phyloP scores from a whole-genome alignment of 805 yeast genomes.

The Barnettozyma botsteinii region DNA sequence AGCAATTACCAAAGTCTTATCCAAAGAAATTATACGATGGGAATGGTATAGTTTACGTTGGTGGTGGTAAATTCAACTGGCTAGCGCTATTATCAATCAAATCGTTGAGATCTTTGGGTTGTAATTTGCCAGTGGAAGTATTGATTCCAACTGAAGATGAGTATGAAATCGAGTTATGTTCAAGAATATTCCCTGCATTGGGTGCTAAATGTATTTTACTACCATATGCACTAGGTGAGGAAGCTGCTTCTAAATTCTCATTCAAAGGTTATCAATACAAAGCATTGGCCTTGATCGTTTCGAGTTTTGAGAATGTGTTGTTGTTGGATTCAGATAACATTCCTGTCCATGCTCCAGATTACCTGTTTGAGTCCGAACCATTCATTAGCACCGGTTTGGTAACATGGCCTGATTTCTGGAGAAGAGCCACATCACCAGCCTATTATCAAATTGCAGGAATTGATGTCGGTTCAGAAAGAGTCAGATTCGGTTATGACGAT shows the following conservation, averaged over 20 bases:
- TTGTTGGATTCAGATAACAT: slow-evolving; percentile 68
- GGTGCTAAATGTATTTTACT: slow-evolving; percentile 63
- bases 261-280: slow-evolving; percentile 63
- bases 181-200: slow-evolving; percentile 51
- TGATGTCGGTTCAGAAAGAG: slow-evolving; percentile 35
- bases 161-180: slow-evolving; percentile 64
- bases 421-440: slow-evolving; percentile 70
- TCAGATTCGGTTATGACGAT: slow-evolving; percentile 34
- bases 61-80: slow-evolving; percentile 57
- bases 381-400: slow-evolving; percentile 46
- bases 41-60: slow-evolving; percentile 58
- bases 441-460: slow-evolving; percentile 66
- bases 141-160: slow-evolving; percentile 60
- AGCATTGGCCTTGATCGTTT: slow-evolving; percentile 61
- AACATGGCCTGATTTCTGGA: slow-evolving; percentile 88
- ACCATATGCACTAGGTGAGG: slow-evolving; percentile 54
- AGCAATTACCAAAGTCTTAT: slow-evolving; percentile 41
- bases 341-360: slow-evolving; percentile 61
- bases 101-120: slow-evolving; percentile 43
- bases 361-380: slow-evolving; percentile 51
- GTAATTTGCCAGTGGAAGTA: slow-evolving; percentile 62
- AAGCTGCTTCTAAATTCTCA: slow-evolving; percentile 42
- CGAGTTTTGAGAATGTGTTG: slow-evolving; percentile 69
- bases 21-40: slow-evolving; percentile 44
- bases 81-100: slow-evolving; percentile 45